A percentile compares a stretch with the other conserved stretches of the same genome.
These are phyloP conservation scores for Hygrophila difformis DNA, from an alignment of 257 asterid species.

Conservation along the genomic window DNA sequence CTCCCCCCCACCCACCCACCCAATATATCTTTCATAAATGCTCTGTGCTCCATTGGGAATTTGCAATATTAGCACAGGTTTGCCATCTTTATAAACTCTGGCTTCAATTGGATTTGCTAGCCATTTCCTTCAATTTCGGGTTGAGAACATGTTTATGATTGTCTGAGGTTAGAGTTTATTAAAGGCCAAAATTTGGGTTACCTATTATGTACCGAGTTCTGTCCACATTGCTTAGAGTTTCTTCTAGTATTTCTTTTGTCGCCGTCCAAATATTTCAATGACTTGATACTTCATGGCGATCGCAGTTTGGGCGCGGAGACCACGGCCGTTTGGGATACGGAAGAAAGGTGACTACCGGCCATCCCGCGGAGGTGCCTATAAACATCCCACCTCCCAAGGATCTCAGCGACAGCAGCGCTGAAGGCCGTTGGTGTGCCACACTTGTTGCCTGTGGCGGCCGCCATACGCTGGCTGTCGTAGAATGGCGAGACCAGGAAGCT, in stretches of 20 bases:
- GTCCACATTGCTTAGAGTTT: not conserved
- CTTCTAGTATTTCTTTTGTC: not conserved
- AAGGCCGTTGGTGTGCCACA: constrained; percentile 71
- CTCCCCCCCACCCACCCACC: too few relatives aligned
- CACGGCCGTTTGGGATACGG: constrained; percentile 99
- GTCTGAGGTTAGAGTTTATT: too few relatives aligned
- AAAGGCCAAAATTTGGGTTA: too few relatives aligned
- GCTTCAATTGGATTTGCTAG: too few relatives aligned
- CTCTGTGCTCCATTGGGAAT: not conserved
- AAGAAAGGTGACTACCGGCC: constrained; percentile 81
- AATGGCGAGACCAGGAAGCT: constrained; percentile 44
- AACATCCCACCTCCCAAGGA: constrained; percentile 50
- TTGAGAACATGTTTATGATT: too few relatives aligned
- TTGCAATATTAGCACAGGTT: not conserved
- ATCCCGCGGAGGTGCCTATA: constrained; percentile 87
- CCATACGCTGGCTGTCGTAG: constrained; percentile 72
- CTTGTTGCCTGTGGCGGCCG: constrained; percentile 96
- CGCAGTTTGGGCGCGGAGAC: constrained; percentile 96
- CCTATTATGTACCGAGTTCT: too few relatives aligned
- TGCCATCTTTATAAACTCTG: not conserved
- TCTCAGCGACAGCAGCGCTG: constrained; percentile 18
- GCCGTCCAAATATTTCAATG: not conserved
- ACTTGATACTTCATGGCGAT: constrained; percentile 8
- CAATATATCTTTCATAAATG: not conserved
- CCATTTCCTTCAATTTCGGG: too few relatives aligned